Percentiles rank a stretch among this genome's conserved stretches.
Conservation (phyloP, 2,329 filamentous ascomycete species). For the Fusarium lyarnte region DNA sequence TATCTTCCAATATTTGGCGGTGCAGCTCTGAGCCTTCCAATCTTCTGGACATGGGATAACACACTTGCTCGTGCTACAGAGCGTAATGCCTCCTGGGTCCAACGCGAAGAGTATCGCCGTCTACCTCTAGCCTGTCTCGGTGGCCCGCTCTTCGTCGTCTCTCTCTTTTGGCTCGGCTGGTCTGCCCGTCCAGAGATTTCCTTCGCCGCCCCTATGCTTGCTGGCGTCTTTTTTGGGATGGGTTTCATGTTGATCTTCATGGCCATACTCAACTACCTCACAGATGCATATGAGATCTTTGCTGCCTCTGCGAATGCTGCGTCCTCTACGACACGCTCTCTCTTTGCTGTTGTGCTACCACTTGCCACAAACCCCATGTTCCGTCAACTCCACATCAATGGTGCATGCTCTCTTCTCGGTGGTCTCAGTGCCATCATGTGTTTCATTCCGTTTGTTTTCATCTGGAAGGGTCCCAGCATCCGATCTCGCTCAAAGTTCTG, state of each 20-base stretch:
- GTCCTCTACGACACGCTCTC: conserved; percentile 90
- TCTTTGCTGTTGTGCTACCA: conserved; percentile 81
- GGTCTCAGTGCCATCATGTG: conserved; percentile 62
- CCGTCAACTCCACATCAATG: conserved; percentile 55
- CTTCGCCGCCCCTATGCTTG: conserved; percentile 67
- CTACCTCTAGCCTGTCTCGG: conserved; percentile 77
- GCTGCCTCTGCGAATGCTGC: conserved; percentile 81
- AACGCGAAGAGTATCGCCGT: conserved; percentile 72
- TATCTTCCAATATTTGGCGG: conserved; percentile 77
- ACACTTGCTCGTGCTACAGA: conserved; percentile 64
- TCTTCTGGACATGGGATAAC: conserved; percentile 74
- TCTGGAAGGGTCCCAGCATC: conserved; percentile 65
- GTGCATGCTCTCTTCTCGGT: conserved; percentile 63
- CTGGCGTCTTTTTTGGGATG: conserved; percentile 69
- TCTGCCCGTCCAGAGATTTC: conserved; percentile 58
- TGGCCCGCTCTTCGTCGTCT: conserved; percentile 68
- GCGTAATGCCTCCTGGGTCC: conserved; percentile 64
- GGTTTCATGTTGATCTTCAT: conserved; percentile 73
- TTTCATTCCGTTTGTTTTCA: conserved; percentile 61
- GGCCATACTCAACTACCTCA: conserved; percentile 70
- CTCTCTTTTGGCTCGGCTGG: conserved; percentile 72
- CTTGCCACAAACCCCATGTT: conserved; percentile 65
- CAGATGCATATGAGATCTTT: conserved; percentile 74
- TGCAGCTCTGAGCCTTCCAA: conserved; percentile 63
- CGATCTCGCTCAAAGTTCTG: conserved; percentile 69